A percentile compares a stretch with the other conserved stretches of the same genome.
Evolutionary conservation across 1,284 basidiomycete species (phyloP).

Genomic region (Calocybe gambosa): DNA sequence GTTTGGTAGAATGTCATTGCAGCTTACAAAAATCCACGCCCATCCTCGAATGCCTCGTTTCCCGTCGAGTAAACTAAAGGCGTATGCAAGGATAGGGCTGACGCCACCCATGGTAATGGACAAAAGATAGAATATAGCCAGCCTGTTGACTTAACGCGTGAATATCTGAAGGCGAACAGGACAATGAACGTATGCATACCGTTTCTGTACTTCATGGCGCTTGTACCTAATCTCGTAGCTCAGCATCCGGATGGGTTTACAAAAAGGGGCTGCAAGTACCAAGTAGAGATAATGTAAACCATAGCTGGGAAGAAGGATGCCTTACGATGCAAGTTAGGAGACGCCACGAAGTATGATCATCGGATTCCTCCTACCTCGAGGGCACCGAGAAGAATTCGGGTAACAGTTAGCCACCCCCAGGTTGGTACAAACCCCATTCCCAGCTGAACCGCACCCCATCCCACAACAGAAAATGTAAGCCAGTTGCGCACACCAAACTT

Average conservation of each 20-base stretch:
- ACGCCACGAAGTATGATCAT: not conserved
- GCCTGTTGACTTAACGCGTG: constrained; percentile 16
- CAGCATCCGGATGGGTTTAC: not conserved
- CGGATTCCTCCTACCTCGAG: constrained; percentile 27
- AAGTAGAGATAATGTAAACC: constrained; percentile 36
- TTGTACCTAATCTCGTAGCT: constrained; percentile 29
- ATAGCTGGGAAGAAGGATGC: constrained; percentile 37
- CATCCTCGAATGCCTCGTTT: constrained; percentile 34
- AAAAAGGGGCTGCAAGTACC: constrained; percentile 20
- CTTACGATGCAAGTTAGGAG: constrained; percentile 17
- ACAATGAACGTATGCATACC: constrained; percentile 21
- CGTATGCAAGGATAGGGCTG: constrained; percentile 36
- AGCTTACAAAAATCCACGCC: constrained; percentile 40
- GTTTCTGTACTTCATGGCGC: constrained; percentile 39
- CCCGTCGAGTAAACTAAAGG: constrained; percentile 32
- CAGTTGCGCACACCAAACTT: constrained; percentile 34
- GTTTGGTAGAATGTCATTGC: not conserved
- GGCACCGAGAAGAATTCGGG: constrained; percentile 34
- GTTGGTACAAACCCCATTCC: constrained; percentile 35
- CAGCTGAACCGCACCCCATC: constrained; percentile 35
- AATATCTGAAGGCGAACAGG: not conserved
- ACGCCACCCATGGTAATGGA: constrained; percentile 33
- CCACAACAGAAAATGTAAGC: constrained; percentile 30
- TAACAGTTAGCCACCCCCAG: constrained; percentile 31
- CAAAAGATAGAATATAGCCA: constrained; percentile 34